Evolutionary conservation across 2,329 filamentous ascomycete genomes (phyloP).

Genomic region (Clonostachys byssicola): DNA sequence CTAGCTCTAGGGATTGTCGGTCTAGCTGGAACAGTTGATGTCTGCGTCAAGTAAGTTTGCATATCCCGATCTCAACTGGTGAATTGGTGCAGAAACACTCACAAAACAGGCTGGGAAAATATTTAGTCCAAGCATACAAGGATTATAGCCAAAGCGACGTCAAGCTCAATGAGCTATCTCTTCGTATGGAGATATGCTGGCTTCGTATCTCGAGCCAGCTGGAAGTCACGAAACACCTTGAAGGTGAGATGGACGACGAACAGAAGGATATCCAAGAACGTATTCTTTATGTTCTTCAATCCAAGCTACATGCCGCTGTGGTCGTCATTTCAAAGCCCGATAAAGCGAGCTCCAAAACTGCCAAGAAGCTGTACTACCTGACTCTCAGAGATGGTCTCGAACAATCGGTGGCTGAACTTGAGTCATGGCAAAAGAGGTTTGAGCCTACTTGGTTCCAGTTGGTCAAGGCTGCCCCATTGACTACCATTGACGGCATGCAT

Average conservation of each 20-base stretch:
- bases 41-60: constrained; percentile 2
- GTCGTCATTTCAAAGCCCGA: constrained; percentile 1
- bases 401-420: constrained; percentile 4
- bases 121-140: constrained; percentile 2
- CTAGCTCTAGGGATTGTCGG: not conserved
- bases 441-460: constrained; percentile 8
- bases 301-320: constrained; percentile 9
- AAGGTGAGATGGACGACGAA: constrained; percentile 7
- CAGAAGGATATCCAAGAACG: constrained; percentile 9
- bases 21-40: constrained; percentile 3
- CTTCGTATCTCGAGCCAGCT: constrained; percentile 9
- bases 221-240: constrained; percentile 6
- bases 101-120: not conserved
- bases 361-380: constrained; percentile 1
- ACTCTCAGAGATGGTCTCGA: constrained; percentile 4
- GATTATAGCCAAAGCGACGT: constrained; percentile 4
- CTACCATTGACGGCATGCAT: not conserved
- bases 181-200: constrained; percentile 11
- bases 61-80: not conserved
- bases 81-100: not conserved
- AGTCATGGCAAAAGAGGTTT: constrained; percentile 5
- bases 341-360: constrained; percentile 1
- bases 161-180: constrained; percentile 6
- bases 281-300: constrained; percentile 6
- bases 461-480: constrained; percentile 3